Evolutionary conservation across 2,329 filamentous ascomycete species (phyloP), one percentile per base, ranked within the genome.

Genomic region (Leptodontidium sp.): DNA sequence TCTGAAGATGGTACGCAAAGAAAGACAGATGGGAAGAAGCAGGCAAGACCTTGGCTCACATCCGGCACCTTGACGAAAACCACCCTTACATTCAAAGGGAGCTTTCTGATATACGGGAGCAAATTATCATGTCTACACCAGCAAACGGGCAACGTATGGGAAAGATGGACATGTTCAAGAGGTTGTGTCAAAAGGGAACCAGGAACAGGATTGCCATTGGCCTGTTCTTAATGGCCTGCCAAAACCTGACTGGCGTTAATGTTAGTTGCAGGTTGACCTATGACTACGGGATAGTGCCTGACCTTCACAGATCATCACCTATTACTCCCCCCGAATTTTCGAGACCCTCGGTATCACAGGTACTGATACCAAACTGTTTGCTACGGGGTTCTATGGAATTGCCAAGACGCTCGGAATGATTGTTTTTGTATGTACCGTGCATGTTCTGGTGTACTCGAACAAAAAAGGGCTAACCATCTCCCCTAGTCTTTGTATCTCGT

Each of bases 241-340:
- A 32, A 80, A 84, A 62, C 80, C 82, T 17, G 84, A 85, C 70
- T 67, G 91, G 91, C 0, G 90, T 91, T 0, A 89, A 88, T 3
- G 88, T 85, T 52, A 87, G 57, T 66, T 26, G 17, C 29, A 24
- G 4, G 11, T 32, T 4, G 12, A 21, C n/a, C 21, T n/a, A 24
- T 29, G n/a, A 40, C 12, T n/a, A 52, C 24, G 29, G 21, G 24
- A 45, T n/a, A 14, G 5, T 29, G 5, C 21, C 29, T 50, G 38
- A 45, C n/a, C 24, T 38, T 35, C 2, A 38, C 50, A 66, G 55
- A 66, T 61, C 43, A 64, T 88, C 72, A 88, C 85, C 0, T 82
- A 88, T 59, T 88, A 88, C 73, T 86, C 86, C 0, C 82, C 85
- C 0, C 80, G 86, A 59, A 85, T 88, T 66, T 88, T 89, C 73